Evolutionary conservation across 2,329 filamentous ascomycete species (phyloP).

Genomic region (Colletotrichum tropicale): DNA sequence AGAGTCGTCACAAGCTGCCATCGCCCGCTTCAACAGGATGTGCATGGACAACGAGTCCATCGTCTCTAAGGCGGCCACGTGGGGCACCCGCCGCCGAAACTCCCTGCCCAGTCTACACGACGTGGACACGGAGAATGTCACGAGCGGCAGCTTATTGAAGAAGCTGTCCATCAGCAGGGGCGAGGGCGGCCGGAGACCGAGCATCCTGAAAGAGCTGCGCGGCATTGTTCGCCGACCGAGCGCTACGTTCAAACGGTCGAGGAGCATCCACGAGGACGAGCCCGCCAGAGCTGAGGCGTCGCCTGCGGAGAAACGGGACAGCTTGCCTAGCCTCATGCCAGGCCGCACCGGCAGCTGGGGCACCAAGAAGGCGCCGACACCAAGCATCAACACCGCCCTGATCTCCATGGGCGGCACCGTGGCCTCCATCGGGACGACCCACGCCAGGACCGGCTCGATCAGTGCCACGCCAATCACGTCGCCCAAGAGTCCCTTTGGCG

Average conservation of each 20-base stretch:
- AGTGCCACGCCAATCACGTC: conserved; percentile 58
- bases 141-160: conserved; percentile 66
- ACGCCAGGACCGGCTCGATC: conserved; percentile 65
- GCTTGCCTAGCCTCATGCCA: conserved; percentile 49
- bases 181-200: conserved; percentile 51
- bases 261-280: conserved; percentile 43
- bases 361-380: conserved; percentile 51
- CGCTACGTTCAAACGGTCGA: conserved; percentile 51
- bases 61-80: conserved; percentile 68
- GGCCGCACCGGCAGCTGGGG: conserved; percentile 56
- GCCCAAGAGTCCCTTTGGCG: conserved; percentile 54
- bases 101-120: conserved; percentile 61
- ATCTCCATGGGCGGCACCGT: conserved; percentile 59
- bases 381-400: conserved; percentile 65
- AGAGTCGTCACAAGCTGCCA: conserved; percentile 56
- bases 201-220: conserved; percentile 52
- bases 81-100: conserved; percentile 72
- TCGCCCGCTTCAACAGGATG: conserved; percentile 55
- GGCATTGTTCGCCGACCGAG: conserved; percentile 57
- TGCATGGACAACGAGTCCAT: conserved; percentile 62
- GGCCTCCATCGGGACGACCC: conserved; percentile 60
- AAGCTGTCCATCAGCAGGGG: conserved; percentile 60
- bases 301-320: conserved; percentile 47
- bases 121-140: conserved; percentile 57
- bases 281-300: conserved; percentile 28